Conservation (phyloP, 148 eudicot species). For the Heliosperma pusillum region DNA sequence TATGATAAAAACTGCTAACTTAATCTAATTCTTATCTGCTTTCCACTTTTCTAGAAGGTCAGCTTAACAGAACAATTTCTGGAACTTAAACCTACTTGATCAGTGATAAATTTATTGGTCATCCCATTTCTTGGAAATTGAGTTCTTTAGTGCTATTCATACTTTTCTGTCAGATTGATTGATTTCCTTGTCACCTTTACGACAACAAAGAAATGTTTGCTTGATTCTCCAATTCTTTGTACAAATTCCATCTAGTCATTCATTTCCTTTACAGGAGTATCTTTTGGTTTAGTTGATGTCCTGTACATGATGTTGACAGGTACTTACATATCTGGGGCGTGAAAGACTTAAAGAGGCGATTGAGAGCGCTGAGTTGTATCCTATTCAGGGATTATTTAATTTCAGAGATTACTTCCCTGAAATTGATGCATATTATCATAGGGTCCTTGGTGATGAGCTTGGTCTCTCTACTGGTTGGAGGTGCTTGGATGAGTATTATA, state of each 20-base stretch:
- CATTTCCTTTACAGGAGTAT: constrained; percentile 11
- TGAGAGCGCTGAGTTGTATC: constrained; percentile 81
- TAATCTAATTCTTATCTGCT: background rate
- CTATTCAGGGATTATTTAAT: constrained; percentile 67
- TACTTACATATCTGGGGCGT: constrained; percentile 77
- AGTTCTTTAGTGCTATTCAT: background rate
- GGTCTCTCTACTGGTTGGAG: constrained; percentile 95
- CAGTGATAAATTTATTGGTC: background rate
- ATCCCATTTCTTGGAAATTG: background rate
- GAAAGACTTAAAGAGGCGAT: constrained; percentile 53
- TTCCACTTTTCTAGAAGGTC: background rate
- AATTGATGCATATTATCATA: constrained; percentile 79
- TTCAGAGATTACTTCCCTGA: constrained; percentile 68
- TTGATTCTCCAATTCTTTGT: background rate
- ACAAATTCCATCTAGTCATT: background rate
- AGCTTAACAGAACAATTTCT: background rate
- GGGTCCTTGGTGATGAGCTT: constrained; percentile 60
- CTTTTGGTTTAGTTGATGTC: constrained; percentile 2
- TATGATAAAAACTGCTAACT: background rate
- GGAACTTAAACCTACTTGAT: background rate
- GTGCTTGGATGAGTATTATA: constrained; percentile 60
- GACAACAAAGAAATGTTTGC: background rate
- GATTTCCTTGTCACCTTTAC: background rate
- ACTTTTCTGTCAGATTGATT: background rate
- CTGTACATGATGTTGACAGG: constrained; percentile 38